Percentiles rank a stretch among this genome's conserved stretches.
phyloP scores from a whole-genome alignment of 2,329 filamentous ascomycete genomes.

The Aspergillus carbonarius region DNA sequence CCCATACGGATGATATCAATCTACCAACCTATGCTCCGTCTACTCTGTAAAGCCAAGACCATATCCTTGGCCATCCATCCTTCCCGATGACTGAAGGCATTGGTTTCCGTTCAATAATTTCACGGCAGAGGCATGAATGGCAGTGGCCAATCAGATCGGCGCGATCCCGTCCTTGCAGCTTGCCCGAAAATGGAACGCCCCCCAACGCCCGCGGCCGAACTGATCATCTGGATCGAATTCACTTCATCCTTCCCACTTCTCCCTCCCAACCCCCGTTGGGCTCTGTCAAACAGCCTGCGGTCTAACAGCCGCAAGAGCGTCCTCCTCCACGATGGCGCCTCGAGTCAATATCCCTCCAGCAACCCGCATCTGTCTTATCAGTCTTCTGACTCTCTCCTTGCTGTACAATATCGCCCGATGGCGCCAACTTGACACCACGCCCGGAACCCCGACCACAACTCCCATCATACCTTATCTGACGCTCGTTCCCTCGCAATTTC shows the following conservation, averaged over 20 bases:
- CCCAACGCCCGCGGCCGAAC: not conserved
- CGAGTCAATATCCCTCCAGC: constrained; percentile 91
- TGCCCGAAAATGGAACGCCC: constrained; percentile 1
- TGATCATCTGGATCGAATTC: constrained; percentile 7
- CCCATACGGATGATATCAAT: not conserved
- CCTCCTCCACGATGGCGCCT: constrained; percentile 62
- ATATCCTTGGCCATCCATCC: not conserved
- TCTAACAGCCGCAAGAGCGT: constrained; percentile 22
- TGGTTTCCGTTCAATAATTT: not conserved
- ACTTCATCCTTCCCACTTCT: constrained; percentile 4
- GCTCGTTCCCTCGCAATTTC: constrained; percentile 76
- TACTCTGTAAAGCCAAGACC: not conserved
- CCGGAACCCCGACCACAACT: constrained; percentile 36
- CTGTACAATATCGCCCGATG: constrained; percentile 66
- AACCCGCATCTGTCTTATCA: constrained; percentile 76
- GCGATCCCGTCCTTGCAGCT: constrained; percentile 8
- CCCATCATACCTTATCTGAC: constrained; percentile 83
- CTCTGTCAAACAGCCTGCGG: constrained; percentile 21
- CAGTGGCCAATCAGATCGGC: constrained; percentile 13
- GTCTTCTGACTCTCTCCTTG: constrained; percentile 73
- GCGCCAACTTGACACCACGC: constrained; percentile 67
- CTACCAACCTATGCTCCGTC: no score
- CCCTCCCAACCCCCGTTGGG: constrained; percentile 10
- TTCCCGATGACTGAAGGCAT: not conserved
- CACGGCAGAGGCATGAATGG: not conserved